Evolutionary conservation across 1,139 yeast species (phyloP).

Genomic region (Hyphopichia burtonii): DNA sequence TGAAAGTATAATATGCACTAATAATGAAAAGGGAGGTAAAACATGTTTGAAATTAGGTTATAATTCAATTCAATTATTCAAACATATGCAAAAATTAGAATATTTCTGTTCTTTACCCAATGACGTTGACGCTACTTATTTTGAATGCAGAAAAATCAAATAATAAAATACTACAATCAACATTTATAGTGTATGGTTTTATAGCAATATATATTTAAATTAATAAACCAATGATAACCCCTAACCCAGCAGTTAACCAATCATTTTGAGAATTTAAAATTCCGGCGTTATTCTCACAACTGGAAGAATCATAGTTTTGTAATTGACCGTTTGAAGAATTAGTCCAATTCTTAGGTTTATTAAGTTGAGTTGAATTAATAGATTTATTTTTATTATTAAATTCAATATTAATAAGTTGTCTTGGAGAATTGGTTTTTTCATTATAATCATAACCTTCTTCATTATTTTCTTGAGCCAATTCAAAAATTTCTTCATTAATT

Average conservation of each 20-base stretch:
- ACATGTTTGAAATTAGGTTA: slow-evolving; percentile 43
- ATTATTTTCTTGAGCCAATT: slow-evolving; percentile 4
- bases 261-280: slow-evolving; percentile 1
- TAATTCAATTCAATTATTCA: slow-evolving; percentile 41
- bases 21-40: slow-evolving; percentile 39
- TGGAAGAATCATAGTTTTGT: slow-evolving; percentile 2
- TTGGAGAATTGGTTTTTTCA: slow-evolving; percentile 1
- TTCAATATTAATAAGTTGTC: background rate
- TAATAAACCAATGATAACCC: slow-evolving; percentile 20
- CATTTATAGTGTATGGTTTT: background rate
- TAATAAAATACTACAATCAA: too few species aligned
- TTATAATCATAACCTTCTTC: slow-evolving; percentile 2
- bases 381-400: slow-evolving; percentile 1
- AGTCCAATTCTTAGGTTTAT: slow-evolving; percentile 15
- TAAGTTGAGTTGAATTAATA: slow-evolving; percentile 1
- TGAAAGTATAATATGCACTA: slow-evolving; percentile 46
- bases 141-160: slow-evolving; percentile 45
- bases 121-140: slow-evolving; percentile 46
- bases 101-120: slow-evolving; percentile 49
- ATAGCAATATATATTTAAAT: slow-evolving; percentile 10
- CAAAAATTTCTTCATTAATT: slow-evolving; percentile 14
- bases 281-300: slow-evolving; percentile 1
- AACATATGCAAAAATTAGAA: slow-evolving; percentile 45
- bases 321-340: slow-evolving; percentile 4
- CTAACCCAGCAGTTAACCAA: slow-evolving; percentile 19